Evolutionary conservation across 805 yeast genomes (phyloP).

Genomic region (Suhomyces emberorum): DNA sequence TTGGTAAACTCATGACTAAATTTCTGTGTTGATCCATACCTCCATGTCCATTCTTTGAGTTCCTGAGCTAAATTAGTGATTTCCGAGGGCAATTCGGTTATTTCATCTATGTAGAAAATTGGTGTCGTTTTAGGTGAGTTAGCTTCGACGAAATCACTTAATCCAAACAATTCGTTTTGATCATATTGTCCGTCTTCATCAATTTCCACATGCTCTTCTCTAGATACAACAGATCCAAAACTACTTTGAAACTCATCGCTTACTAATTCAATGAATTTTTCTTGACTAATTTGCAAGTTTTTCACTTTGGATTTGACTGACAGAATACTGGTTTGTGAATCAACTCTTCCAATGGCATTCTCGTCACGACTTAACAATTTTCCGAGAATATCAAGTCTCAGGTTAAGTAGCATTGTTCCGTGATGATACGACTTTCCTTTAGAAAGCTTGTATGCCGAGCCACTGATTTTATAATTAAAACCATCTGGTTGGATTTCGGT

Average conservation of each 20-base stretch:
- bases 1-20: conserved; percentile 53
- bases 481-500: conserved; percentile 28
- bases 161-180: conserved; percentile 32
- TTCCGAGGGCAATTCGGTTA: conserved; percentile 34
- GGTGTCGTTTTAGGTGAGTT: conserved; percentile 7
- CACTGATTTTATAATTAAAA: conserved; percentile 63
- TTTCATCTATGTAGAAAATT: conserved; percentile 20
- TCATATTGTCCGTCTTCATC: conserved; percentile 17
- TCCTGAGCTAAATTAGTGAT: conserved; percentile 38
- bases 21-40: conserved; percentile 69
- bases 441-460: conserved; percentile 88
- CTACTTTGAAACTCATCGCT: conserved; percentile 34
- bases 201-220: neutral
- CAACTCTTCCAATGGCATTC: conserved; percentile 37
- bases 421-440: conserved; percentile 86
- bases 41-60: conserved; percentile 68
- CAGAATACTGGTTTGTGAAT: conserved; percentile 53
- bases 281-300: conserved; percentile 50
- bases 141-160: conserved; percentile 27
- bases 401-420: conserved; percentile 85
- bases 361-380: conserved; percentile 53
- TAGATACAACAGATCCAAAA: conserved; percentile 19
- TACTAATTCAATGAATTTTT: conserved; percentile 47
- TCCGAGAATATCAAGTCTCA: conserved; percentile 58
- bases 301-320: conserved; percentile 81